Conservation (phyloP, 371 early-diverging fungal genomes). For the Phascolomyces articulosus region DNA sequence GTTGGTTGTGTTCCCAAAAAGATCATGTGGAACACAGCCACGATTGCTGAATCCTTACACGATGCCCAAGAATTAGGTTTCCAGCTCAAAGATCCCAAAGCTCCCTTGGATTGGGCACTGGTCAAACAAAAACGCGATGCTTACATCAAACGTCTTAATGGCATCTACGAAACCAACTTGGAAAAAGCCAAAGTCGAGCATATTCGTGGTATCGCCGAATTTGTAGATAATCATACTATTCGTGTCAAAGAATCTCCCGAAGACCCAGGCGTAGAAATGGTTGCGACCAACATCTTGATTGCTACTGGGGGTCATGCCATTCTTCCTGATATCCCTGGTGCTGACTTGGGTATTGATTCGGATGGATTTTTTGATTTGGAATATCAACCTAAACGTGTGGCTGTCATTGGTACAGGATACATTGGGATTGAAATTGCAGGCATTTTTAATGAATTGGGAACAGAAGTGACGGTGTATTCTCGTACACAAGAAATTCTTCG, state of each 20-base stretch:
- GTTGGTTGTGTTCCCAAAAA: slow-evolving; percentile 99
- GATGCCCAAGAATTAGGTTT: slow-evolving; percentile 90
- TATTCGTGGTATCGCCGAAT: slow-evolving; percentile 81
- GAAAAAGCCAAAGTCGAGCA: slow-evolving; percentile 81
- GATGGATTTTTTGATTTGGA: slow-evolving; percentile 96
- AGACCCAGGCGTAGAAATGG: slow-evolving; percentile 33
- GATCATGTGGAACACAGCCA: slow-evolving; percentile 95
- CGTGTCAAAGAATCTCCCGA: slow-evolving; percentile 44
- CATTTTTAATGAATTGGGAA: slow-evolving; percentile 85
- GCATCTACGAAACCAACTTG: slow-evolving; percentile 90
- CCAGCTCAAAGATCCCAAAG: slow-evolving; percentile 36
- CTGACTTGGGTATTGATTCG: slow-evolving; percentile 83
- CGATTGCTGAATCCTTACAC: slow-evolving; percentile 78
- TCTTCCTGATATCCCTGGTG: slow-evolving; percentile 79
- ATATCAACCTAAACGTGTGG: slow-evolving; percentile 87
- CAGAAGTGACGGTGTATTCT: slow-evolving; percentile 82
- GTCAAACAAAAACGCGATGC: slow-evolving; percentile 92
- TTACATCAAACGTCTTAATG: slow-evolving; percentile 91
- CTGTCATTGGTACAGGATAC: slow-evolving; percentile 85
- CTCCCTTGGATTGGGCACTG: slow-evolving; percentile 29
- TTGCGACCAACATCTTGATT: slow-evolving; percentile 82
- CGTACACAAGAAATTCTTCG: slow-evolving; percentile 85
- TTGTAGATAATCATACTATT: slow-evolving; percentile 72
- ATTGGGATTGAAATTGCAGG: slow-evolving; percentile 97
- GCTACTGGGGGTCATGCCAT: slow-evolving; percentile 81